Evolutionary conservation across 2,329 filamentous ascomycete genomes (phyloP).

Genomic region (Scopulariopsis brevicaulis): DNA sequence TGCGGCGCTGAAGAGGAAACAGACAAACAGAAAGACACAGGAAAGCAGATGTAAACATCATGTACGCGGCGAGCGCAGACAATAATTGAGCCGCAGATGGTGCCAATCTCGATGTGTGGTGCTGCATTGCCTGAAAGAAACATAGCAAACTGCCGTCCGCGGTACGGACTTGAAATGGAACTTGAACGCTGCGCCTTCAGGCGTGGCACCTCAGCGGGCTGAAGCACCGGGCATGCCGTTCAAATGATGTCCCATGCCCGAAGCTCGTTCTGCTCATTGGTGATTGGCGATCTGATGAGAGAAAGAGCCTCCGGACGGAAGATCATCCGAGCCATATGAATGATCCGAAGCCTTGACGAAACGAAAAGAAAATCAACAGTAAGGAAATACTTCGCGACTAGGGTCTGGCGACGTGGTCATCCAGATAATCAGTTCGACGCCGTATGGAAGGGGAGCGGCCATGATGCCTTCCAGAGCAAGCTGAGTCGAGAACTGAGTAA

Average conservation of each 20-base stretch:
- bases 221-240: slow-evolving; percentile 5
- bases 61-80: neutral
- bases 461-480: neutral
- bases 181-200: neutral
- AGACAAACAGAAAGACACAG: neutral
- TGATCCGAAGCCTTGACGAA: neutral
- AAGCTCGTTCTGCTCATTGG: neutral
- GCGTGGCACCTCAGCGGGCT: neutral
- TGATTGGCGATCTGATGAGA: neutral
- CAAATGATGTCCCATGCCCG: neutral
- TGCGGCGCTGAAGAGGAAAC: neutral
- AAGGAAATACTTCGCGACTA: slow-evolving; percentile 2
- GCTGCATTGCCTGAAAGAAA: neutral
- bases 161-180: neutral
- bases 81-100: neutral
- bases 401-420: neutral
- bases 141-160: neutral
- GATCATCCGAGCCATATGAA: slow-evolving; percentile 3
- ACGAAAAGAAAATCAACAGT: slow-evolving; percentile 1
- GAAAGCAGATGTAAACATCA: neutral
- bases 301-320: neutral
- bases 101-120: neutral
- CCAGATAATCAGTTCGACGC: neutral
- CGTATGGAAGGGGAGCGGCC: neutral
- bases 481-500: neutral